These are phyloP conservation scores for Setaria italica DNA, from an alignment of 202 grass and related monocot genomes.

Conservation along the genomic window DNA sequence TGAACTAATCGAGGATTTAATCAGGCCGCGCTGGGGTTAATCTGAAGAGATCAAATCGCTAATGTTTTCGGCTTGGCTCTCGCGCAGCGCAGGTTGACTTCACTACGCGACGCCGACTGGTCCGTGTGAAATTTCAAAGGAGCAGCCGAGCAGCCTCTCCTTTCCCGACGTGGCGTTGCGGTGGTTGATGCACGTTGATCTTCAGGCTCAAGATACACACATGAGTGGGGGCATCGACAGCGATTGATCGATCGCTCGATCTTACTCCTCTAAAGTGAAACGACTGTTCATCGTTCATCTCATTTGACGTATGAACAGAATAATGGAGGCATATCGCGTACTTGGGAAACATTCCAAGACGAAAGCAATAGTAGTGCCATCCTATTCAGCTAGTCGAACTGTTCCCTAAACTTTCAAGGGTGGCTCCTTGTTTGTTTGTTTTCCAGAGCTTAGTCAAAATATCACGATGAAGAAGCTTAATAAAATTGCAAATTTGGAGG, in stretches of 20 bases:
- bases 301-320: constrained; percentile 23
- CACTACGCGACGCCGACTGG: not conserved
- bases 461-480: not conserved
- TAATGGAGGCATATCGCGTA: not conserved
- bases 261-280: not conserved
- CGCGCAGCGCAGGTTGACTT: constrained; percentile 35
- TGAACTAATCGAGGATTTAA: constrained; percentile 30
- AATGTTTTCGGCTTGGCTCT: not conserved
- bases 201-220: constrained; percentile 33
- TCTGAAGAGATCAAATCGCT: constrained; percentile 24
- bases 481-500: not conserved
- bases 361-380: not conserved
- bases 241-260: not conserved
- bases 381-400: not conserved
- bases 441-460: not conserved
- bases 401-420: not conserved
- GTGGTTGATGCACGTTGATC: constrained; percentile 49
- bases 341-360: not conserved
- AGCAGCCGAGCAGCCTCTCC: not conserved
- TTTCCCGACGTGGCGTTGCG: constrained; percentile 7
- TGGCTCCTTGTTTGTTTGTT: not conserved
- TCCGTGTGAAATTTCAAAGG: not conserved
- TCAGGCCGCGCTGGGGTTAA: not conserved
- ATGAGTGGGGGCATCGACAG: not conserved
- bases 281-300: not conserved